These are phyloP conservation scores for Arachnomyces sp. DNA, from an alignment of 2,329 filamentous ascomycete genomes.

Conservation along the genomic window DNA sequence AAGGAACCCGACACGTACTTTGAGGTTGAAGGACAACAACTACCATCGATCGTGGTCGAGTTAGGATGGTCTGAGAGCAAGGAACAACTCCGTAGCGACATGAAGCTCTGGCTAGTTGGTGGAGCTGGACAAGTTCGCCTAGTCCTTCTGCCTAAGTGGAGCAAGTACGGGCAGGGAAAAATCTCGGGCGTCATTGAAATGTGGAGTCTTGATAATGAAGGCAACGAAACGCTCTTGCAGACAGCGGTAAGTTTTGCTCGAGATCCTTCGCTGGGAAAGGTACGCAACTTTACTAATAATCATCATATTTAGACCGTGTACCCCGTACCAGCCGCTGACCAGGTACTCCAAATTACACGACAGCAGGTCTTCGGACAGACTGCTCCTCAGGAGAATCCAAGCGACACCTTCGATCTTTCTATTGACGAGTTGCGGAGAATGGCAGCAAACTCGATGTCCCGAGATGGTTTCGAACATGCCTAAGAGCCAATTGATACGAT, in stretches of 20 bases:
- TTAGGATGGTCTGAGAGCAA: constrained; percentile 4
- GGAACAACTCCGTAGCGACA: constrained; percentile 6
- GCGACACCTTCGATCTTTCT: constrained; percentile 2
- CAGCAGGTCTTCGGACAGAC: not conserved
- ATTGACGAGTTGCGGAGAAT: constrained; percentile 1
- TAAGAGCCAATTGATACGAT: no score
- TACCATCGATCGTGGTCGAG: constrained; percentile 2
- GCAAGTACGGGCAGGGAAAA: not conserved
- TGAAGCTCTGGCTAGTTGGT: constrained; percentile 9
- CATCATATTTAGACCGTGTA: not conserved
- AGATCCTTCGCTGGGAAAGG: not conserved
- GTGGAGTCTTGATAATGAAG: not conserved
- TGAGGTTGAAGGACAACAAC: not conserved
- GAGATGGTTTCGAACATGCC: constrained; percentile 1
- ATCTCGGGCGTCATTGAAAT: not conserved
- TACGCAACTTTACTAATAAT: not conserved
- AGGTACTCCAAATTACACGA: constrained; percentile 3
- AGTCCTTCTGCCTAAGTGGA: constrained; percentile 4
- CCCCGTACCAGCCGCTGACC: not conserved
- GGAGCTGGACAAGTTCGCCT: constrained; percentile 2
- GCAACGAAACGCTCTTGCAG: not conserved
- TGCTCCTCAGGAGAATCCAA: not conserved
- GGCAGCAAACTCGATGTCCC: constrained; percentile 1
- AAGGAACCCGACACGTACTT: constrained; percentile 13
- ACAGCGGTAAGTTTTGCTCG: not conserved